Conservation (phyloP, 345 rosid species). For the Carallia brachiata region DNA sequence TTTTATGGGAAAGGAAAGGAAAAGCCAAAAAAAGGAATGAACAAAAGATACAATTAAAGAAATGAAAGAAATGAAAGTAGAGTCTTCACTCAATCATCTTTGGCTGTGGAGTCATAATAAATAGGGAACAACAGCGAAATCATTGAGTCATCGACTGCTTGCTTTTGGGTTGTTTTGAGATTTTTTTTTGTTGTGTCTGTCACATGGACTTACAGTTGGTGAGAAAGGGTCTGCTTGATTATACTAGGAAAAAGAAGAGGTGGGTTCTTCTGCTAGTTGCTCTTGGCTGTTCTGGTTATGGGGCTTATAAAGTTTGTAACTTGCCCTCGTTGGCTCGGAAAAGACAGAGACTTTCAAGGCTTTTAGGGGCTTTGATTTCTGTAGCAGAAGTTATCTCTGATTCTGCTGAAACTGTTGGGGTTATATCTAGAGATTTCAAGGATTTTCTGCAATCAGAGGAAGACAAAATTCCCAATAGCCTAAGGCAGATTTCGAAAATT, state of each 20-base stretch:
- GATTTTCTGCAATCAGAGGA: constrained; percentile 57
- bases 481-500: constrained; percentile 68
- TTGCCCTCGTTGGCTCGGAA: constrained; percentile 48
- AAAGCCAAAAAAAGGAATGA: too few species aligned
- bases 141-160: background rate
- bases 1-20: too few species aligned
- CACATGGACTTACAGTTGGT: constrained; percentile 51
- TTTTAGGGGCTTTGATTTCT: constrained; percentile 49
- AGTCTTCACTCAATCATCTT: too few species aligned
- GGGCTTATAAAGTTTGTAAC: constrained; percentile 58
- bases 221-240: constrained; percentile 42
- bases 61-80: constrained; percentile 40
- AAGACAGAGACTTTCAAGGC: constrained; percentile 49
- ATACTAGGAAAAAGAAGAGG: constrained; percentile 46
- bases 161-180: constrained; percentile 12
- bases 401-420: constrained; percentile 47
- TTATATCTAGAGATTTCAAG: constrained; percentile 55
- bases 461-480: constrained; percentile 65
- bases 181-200: background rate
- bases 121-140: background rate
- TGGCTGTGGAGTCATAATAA: too few species aligned
- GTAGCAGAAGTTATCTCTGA: constrained; percentile 57
- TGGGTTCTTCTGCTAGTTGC: constrained; percentile 45
- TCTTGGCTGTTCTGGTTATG: constrained; percentile 47
- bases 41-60: too few species aligned